phyloP scores from a whole-genome alignment of 345 rosid species.

The Limnanthes douglasii region DNA sequence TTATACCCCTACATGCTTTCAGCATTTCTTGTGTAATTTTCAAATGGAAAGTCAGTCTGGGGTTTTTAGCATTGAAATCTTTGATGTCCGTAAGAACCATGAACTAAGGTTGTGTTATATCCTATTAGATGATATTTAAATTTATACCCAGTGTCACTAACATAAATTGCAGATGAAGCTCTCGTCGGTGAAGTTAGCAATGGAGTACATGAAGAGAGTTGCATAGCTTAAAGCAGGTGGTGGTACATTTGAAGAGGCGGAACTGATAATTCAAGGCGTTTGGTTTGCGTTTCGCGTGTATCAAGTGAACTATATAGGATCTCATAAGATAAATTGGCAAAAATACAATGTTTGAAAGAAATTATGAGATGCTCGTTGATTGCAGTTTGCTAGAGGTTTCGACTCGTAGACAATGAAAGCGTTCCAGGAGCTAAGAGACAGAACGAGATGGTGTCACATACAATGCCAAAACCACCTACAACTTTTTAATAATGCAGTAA shows the following conservation, averaged over 20 bases:
- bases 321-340: no score
- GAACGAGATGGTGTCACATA: conserved; percentile 36
- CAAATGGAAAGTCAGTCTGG: no score
- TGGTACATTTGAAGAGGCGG: conserved; percentile 56
- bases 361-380: no score
- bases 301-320: no score
- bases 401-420: conserved; percentile 67
- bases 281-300: conserved; percentile 74
- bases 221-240: conserved; percentile 42
- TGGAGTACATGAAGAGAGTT: conserved; percentile 67
- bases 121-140: no score
- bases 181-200: conserved; percentile 54
- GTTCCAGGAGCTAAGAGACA: conserved; percentile 63
- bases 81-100: no score
- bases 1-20: no score
- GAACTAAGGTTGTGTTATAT: no score
- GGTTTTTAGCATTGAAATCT: no score
- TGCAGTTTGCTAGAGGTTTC: conserved; percentile 79
- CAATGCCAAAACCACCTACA: conserved; percentile 44
- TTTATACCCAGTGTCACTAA: no score
- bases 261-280: conserved; percentile 64
- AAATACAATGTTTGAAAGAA: no score
- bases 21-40: no score
- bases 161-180: conserved; percentile 38
- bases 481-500: conserved; percentile 43